Base-by-base conservation (phyloP, 306 rosid genomes). In the Coriaria nepalensis region DNA sequence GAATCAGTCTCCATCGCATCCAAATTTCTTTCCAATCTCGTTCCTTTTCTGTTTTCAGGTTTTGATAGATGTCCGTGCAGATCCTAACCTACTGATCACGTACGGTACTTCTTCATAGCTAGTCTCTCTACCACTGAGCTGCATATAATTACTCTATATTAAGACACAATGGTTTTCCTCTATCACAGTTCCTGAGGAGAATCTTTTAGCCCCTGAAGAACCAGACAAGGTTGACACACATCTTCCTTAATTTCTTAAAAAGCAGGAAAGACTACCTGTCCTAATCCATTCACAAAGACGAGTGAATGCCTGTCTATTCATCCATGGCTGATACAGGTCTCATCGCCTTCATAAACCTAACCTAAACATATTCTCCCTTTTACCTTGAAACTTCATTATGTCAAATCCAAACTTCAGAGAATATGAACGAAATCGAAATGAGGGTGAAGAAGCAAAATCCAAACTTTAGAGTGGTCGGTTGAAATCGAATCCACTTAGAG, bases 111-210 rank as follows among this genome's bases (percentile, higher is more conserved):
- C 47, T 52, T 52, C 14, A 39, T 52, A 14, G 20, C 46, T 37
- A 15, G 5, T 20, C 29, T 20, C 29, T 20, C 29, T 20, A 20
- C 29, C 29, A 20, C 29, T 20, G 29, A 20, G 29, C 29, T 20
- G 29, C 29, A 20, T 20, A 20, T 20, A 20, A 20, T 20, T 20
- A 20, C 29, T 1, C 29, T 20, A 3, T 20, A 0, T 54, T 49
- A 57, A 41, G 8, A 50, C 20, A 8, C 47, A 63, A 40, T 72
- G 43, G 45, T 50, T 53, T 52, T 64, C 55, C 13, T 64, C 35
- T 56, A 29, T 60, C 61, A 68, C 86, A 88, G 97, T 88, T 72
- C 50, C 97, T 5, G 97, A 84, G 74, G 97, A 88, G 53, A 88
- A 84, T 79, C 78, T 88, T 10, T 51, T 78, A 47, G 59, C 41